Evolutionary conservation across 371 early-diverging fungal species (phyloP).

Genomic region (Mucor velutinosus): DNA sequence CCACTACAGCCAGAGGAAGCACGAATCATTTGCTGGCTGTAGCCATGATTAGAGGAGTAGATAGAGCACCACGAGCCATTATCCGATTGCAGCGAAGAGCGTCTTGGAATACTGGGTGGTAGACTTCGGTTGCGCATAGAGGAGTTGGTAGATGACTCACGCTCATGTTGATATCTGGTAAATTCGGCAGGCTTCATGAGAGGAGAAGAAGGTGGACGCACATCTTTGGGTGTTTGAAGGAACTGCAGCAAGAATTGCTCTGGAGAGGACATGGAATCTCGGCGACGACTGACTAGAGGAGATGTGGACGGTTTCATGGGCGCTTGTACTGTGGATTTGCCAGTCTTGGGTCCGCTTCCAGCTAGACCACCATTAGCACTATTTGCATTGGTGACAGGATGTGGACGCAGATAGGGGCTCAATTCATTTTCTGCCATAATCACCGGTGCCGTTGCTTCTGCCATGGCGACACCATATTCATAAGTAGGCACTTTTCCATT

Average conservation of each 20-base stretch:
- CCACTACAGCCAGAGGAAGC: slow-evolving; percentile 13
- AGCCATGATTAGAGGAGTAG: slow-evolving; percentile 4
- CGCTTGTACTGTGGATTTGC: slow-evolving; percentile 2
- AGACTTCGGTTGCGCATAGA: slow-evolving; percentile 14
- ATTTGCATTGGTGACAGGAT: not conserved
- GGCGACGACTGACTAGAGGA: slow-evolving; percentile 33
- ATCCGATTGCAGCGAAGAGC: slow-evolving; percentile 39
- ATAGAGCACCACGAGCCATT: slow-evolving; percentile 15
- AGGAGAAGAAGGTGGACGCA: slow-evolving; percentile 16
- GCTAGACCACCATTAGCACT: not conserved
- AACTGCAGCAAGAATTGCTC: slow-evolving; percentile 45
- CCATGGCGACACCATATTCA: slow-evolving; percentile 15
- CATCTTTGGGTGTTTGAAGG: slow-evolving; percentile 21
- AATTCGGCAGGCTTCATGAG: slow-evolving; percentile 30
- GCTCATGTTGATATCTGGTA: slow-evolving; percentile 28
- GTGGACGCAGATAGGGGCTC: slow-evolving; percentile 20
- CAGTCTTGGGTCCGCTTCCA: not conserved
- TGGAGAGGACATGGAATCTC: slow-evolving; percentile 46
- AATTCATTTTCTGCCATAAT: slow-evolving; percentile 13
- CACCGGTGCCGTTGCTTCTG: slow-evolving; percentile 5
- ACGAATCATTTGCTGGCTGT: slow-evolving; percentile 16
- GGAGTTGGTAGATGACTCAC: slow-evolving; percentile 31
- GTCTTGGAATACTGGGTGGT: slow-evolving; percentile 11
- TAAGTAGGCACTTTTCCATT: slow-evolving; percentile 25
- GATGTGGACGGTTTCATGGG: slow-evolving; percentile 41